phyloP scores from a whole-genome alignment of 2,329 filamentous ascomycete species.

The Stachybotrys echinatus region DNA sequence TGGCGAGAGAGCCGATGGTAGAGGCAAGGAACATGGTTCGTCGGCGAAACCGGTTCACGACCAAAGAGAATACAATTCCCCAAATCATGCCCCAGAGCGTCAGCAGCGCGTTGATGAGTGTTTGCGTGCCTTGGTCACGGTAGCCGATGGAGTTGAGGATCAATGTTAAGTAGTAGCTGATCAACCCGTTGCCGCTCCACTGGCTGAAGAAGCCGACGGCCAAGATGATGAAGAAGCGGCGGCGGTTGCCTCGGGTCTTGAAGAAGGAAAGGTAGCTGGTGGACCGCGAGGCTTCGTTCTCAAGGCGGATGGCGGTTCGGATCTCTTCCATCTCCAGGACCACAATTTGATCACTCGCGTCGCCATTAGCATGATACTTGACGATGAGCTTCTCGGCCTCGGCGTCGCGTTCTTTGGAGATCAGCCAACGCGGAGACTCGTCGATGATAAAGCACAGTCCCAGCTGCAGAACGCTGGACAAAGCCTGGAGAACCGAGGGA shows the following conservation, averaged over 20 bases:
- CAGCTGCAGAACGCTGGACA: conserved; percentile 5
- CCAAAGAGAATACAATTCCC: background rate
- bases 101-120: conserved; percentile 22
- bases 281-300: conserved; percentile 18
- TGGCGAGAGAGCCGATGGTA: conserved; percentile 19
- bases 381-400: conserved; percentile 41
- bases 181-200: conserved; percentile 12
- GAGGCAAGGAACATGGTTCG: conserved; percentile 17
- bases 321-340: conserved; percentile 46
- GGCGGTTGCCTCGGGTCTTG: conserved; percentile 3
- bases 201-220: conserved; percentile 12
- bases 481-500: conserved; percentile 15
- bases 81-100: conserved; percentile 10
- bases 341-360: conserved; percentile 35
- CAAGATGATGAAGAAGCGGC: conserved; percentile 11
- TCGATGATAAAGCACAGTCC: conserved; percentile 3
- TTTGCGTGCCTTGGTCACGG: conserved; percentile 15
- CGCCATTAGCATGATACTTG: conserved; percentile 45
- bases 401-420: conserved; percentile 23
- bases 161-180: conserved; percentile 27
- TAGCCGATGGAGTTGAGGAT: conserved; percentile 28
- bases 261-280: conserved; percentile 1
- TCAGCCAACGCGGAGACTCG: conserved; percentile 39
- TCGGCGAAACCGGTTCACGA: background rate
- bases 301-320: conserved; percentile 38